Conservation (phyloP, 2,329 filamentous ascomycete genomes). For the Whalleya microplaca region DNA sequence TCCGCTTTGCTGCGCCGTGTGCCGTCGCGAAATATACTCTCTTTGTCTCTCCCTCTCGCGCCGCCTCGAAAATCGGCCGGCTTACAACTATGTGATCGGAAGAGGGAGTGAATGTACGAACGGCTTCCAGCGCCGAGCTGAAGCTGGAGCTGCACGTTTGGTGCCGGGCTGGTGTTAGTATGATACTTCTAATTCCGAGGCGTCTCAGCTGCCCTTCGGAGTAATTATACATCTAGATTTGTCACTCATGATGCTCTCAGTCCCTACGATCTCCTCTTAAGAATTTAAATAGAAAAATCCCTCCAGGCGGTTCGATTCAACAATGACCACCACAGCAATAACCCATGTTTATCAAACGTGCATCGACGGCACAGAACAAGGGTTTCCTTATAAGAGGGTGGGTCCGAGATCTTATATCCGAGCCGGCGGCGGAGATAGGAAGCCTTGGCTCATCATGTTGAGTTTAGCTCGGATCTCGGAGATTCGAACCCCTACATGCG, state of each 20-base stretch:
- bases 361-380: too few species aligned
- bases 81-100: too few species aligned
- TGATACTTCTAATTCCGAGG: slow-evolving; percentile 7
- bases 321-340: too few species aligned
- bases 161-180: slow-evolving; percentile 1
- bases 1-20: background rate
- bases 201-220: slow-evolving; percentile 20
- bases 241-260: too few species aligned
- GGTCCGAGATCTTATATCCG: slow-evolving; percentile 12
- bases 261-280: too few species aligned
- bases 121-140: slow-evolving; percentile 17
- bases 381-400: too few species aligned
- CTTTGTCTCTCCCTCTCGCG: too few species aligned
- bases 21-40: background rate
- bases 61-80: too few species aligned
- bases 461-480: slow-evolving; percentile 23
- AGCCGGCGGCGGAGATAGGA: slow-evolving; percentile 14
- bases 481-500: slow-evolving; percentile 6
- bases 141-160: background rate
- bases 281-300: too few species aligned
- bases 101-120: background rate
- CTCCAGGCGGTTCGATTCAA: too few species aligned
- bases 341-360: too few species aligned
- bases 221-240: slow-evolving; percentile 13
- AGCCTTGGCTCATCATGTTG: background rate